Evolutionary conservation across 495 filamentous ascomycete species (phyloP).

Genomic region (Penicillium chermesinum): DNA sequence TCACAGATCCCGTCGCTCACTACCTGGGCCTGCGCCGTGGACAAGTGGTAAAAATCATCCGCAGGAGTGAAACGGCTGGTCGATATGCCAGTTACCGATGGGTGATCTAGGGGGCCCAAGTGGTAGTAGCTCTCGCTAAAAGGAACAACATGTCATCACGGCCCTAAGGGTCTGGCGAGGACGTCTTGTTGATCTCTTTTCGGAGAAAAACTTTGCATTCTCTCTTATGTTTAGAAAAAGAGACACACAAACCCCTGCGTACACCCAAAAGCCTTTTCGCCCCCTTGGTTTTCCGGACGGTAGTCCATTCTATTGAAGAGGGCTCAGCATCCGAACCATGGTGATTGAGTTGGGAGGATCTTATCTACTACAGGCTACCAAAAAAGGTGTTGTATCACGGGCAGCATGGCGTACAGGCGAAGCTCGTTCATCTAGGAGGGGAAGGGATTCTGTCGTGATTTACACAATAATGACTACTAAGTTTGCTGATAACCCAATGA

Average conservation of each 20-base stretch:
- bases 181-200: not conserved
- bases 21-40: slow-evolving; percentile 89
- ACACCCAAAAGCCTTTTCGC: slow-evolving; percentile 13
- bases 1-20: slow-evolving; percentile 84
- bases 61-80: slow-evolving; percentile 62
- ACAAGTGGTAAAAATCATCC: slow-evolving; percentile 97
- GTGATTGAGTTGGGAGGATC: not conserved
- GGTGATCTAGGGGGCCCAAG: slow-evolving; percentile 45
- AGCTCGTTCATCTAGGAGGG: slow-evolving; percentile 26
- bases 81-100: slow-evolving; percentile 60
- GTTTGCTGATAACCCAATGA: slow-evolving; percentile 18
- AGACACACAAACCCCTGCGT: slow-evolving; percentile 10
- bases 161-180: not conserved
- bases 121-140: not conserved
- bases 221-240: not conserved
- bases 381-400: slow-evolving; percentile 36
- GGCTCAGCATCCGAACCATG: not conserved
- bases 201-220: not conserved
- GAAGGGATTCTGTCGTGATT: slow-evolving; percentile 22
- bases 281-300: slow-evolving; percentile 3
- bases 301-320: not conserved
- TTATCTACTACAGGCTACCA: slow-evolving; percentile 21
- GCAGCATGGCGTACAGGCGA: slow-evolving; percentile 47
- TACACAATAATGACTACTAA: slow-evolving; percentile 22
- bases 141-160: not conserved